Base-by-base conservation (phyloP, 371 early-diverging fungal species). In the Batkoa obscura region DNA sequence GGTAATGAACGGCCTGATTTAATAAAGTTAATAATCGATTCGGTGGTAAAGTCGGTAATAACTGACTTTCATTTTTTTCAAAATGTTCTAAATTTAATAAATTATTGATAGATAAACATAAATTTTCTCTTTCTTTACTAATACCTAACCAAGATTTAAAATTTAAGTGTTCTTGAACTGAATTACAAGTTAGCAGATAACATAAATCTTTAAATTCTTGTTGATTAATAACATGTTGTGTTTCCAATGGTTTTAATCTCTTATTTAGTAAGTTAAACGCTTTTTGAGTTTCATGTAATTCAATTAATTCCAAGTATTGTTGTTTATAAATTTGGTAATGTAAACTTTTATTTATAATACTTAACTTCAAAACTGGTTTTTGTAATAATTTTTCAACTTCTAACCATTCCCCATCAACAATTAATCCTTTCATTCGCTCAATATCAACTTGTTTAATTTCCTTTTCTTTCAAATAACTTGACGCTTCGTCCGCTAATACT, bases 111-210 rank as follows among this genome's bases (percentile, higher is more conserved):
- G 87, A 86, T 60, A 92, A 90, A 1, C 81, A 90, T 42, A 94
- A 76, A 58, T 77, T 77, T 62, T 94, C 93, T 48, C 95, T 76
- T 59, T 87, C 79, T 4, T 89, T 83, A 43, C 76, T 82, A 41
- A 90, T 81, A 2, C 94, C 94, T 62, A 93, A 92, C 94, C 97
- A 94, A 57, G 81, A 84, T 55, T 81, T 82, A 59, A 93, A 94
- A 5, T 86, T 80, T 1, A 90, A 80, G 1, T 81, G 91, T 59
- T 94, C 94, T 37, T 85, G 86, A 12, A 94, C 86, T 0, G 91
- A 83, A 67, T 91, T 92, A 12, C 89, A 83, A 0, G 97, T 92
- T 13, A 96, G 68, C 32, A 93, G 65, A 58, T 94, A 96, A 64
- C 97, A 94, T 56, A 96, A 66, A 61, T 94, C 92, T 56, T 83